Base-by-base conservation (phyloP, 2,329 filamentous ascomycete genomes). In the Apiospora saccharicola region DNA sequence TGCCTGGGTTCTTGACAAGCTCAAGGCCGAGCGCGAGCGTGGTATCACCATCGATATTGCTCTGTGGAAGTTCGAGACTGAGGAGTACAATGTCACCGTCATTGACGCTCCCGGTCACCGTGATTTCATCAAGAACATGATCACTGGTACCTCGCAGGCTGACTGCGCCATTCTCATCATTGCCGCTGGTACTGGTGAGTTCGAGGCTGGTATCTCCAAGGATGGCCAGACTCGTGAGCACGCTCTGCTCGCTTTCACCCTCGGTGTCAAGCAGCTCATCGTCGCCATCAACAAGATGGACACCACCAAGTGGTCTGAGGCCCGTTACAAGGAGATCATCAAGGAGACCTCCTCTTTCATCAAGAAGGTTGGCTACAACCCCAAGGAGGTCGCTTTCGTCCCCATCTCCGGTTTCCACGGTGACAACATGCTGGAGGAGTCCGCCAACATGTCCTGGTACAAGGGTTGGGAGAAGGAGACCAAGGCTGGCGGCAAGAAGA, bases 111-210 rank as follows among this genome's bases (percentile, higher is more conserved):
- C 96, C 84, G 96, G 96, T 89, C 96, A 99, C 90, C 96, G 96
- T 96, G 96, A 99, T 86, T 99, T 98, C 92, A 98, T 99, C 94
- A 99, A 99, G 96, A 99, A 98, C 95, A 99, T 99, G 96, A 99
- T 99, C 88, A 98, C 96, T 93, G 96, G 96, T 95, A 98, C 96
- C 85, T 99, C 96, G 87, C 96, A 98, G 93, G 96, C 96, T 82
- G 96, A 99, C 86, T 98, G 96, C 90, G 96, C 96, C 84, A 94
- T 99, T 87, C 95, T 99, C 91, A 98, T 99, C 90, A 99, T 99
- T 89, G 96, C 96, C 83, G 95, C 96, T 84, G 96, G 96, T 91
- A 98, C 95, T 94, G 96, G 96, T 98, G 96, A 99, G 92, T 99
- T 99, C 93, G 96, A 99, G 93, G 96, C 96, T 93, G 96, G 96